Base-by-base conservation (phyloP, 352 stramenopile genomes). In the Phytophthora megakarya region DNA sequence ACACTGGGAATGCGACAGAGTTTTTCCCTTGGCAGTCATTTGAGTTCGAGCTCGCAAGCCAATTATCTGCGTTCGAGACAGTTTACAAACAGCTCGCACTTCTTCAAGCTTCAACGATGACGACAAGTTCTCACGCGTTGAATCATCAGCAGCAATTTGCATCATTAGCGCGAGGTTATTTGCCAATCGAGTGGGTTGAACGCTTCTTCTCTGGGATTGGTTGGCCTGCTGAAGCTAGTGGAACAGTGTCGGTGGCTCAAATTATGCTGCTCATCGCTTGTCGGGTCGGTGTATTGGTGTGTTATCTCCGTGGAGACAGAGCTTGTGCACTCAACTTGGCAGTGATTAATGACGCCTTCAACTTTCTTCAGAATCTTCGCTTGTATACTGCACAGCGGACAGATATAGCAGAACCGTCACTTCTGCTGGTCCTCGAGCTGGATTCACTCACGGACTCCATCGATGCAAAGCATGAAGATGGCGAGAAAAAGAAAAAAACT, bases 21-120 rank as follows among this genome's bases (percentile, higher is more conserved):
- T 65, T 76, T 18, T 72, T 73, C 40, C 68, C 68, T 15, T 73
- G 68, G 68, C 26, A 38, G 6, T 42, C 68, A 1, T 62, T 76
- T 19, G 39, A 53, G 5, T 16, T 42, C 8, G 68, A 76, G 43
- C 16, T 76, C 5, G 19, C 21, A 3, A 39, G 18, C 10, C 68
- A 76, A 22, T 35, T 39, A 11, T 19, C 46, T 8, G 53, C 65
- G 8, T 70, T 76, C 19, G 28, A 64, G 4, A 22, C 28, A 0
- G 15, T 73, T n/a, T n/a, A 70, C 26, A 30, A 18, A 0, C 47
- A 43, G 3, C 42, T 67, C 10, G 9, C 3, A 13, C 9, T 30
- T 15, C 57, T 61, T 26, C 38, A 11, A 16, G 2, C 4, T 10
- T 12, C 26, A 7, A 37, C 32, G 47, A 16, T 21, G 8, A 16